These are phyloP conservation scores for Naganishia albida DNA, from an alignment of 1,284 basidiomycete genomes.

Conservation along the genomic window DNA sequence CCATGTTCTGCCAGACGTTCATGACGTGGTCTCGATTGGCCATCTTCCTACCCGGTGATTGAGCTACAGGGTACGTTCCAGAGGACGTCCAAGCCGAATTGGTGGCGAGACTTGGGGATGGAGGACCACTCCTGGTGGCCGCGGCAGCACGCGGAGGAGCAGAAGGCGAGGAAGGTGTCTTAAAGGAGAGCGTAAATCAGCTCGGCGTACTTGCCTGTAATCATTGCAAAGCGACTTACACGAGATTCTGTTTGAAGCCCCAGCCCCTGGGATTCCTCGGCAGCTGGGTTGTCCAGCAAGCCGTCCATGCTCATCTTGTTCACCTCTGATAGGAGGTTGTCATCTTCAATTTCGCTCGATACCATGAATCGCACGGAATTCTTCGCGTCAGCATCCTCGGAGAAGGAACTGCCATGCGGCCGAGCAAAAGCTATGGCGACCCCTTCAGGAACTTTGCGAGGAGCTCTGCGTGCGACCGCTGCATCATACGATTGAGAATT, in stretches of 20 bases:
- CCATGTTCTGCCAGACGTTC: constrained; percentile 33
- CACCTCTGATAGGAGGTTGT: constrained; percentile 52
- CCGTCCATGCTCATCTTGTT: constrained; percentile 53
- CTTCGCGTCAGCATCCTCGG: constrained; percentile 37
- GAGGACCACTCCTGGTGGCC: constrained; percentile 18
- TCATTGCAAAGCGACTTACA: constrained; percentile 7
- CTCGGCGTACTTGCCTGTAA: neutral
- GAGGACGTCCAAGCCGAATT: constrained; percentile 27
- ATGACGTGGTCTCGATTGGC: constrained; percentile 32
- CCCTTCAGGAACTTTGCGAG: constrained; percentile 29
- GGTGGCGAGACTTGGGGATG: constrained; percentile 27
- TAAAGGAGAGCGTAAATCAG: neutral
- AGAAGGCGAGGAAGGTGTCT: constrained; percentile 17
- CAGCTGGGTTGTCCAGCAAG: constrained; percentile 21
- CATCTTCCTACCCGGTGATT: constrained; percentile 27
- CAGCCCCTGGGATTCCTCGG: constrained; percentile 3
- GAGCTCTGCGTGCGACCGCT: neutral
- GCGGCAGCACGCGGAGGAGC: constrained; percentile 2
- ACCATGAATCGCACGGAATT: constrained; percentile 54
- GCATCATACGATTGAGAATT: neutral
- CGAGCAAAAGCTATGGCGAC: constrained; percentile 28
- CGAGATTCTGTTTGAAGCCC: constrained; percentile 17
- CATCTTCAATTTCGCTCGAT: constrained; percentile 52
- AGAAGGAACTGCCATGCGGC: constrained; percentile 23
- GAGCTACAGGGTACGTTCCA: constrained; percentile 18